Evolutionary conservation across 768 basidiomycete genomes (phyloP).

Genomic region (Boletus sp.): DNA sequence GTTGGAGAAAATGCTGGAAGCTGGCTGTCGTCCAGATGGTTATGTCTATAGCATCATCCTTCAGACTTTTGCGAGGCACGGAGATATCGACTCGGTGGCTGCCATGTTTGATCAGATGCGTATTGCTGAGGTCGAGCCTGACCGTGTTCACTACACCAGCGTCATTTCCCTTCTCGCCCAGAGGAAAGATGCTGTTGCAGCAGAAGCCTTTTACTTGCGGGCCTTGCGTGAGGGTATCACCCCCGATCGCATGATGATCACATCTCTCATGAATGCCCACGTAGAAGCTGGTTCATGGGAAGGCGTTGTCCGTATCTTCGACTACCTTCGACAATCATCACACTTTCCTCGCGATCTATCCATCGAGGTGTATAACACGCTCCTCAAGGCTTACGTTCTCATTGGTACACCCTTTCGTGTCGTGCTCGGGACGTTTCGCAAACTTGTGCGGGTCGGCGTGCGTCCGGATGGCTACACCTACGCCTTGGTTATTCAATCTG

Average conservation of each 20-base stretch:
- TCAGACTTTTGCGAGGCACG: slow-evolving; percentile 50
- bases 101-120: slow-evolving; percentile 63
- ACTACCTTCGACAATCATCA: slow-evolving; percentile 47
- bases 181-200: slow-evolving; percentile 58
- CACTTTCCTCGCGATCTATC: slow-evolving; percentile 41
- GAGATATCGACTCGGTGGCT: slow-evolving; percentile 53
- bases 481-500: slow-evolving; percentile 73
- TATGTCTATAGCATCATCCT: slow-evolving; percentile 62
- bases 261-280: slow-evolving; percentile 77
- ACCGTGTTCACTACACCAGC: slow-evolving; percentile 57
- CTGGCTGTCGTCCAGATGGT: slow-evolving; percentile 51
- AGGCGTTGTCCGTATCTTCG: slow-evolving; percentile 69
- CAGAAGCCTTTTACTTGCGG: slow-evolving; percentile 63
- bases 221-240: slow-evolving; percentile 60
- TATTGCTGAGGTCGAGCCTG: slow-evolving; percentile 43
- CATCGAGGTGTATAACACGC: slow-evolving; percentile 68
- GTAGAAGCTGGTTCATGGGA: slow-evolving; percentile 79
- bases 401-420: slow-evolving; percentile 73
- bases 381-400: slow-evolving; percentile 81
- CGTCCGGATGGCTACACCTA: slow-evolving; percentile 66
- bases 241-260: slow-evolving; percentile 65
- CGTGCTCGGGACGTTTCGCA: slow-evolving; percentile 61
- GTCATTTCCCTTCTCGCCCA: slow-evolving; percentile 66
- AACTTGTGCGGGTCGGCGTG: slow-evolving; percentile 47
- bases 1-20: slow-evolving; percentile 50